phyloP scores from a whole-genome alignment of 345 rosid species.

The Sonneratia caseolaris region DNA sequence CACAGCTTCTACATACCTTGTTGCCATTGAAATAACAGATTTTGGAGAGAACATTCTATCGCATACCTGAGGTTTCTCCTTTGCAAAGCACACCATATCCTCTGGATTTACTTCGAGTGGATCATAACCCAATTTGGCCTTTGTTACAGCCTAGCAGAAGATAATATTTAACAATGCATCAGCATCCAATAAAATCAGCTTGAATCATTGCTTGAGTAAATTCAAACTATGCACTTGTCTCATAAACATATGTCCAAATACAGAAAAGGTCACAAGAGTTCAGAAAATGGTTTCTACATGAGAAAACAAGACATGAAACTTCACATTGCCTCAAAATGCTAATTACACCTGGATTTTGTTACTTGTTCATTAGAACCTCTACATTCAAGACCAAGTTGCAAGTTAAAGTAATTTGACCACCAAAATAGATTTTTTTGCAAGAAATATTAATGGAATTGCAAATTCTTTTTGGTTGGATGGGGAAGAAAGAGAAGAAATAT shows the following conservation, averaged over 20 bases:
- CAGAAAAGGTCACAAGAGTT: neutral
- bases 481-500: too few relatives aligned
- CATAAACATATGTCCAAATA: neutral
- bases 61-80: conserved; percentile 84
- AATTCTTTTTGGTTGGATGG: neutral
- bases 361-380: neutral
- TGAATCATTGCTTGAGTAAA: neutral
- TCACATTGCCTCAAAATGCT: neutral
- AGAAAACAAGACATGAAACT: neutral
- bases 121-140: conserved; percentile 94
- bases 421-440: neutral
- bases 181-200: neutral
- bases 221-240: neutral
- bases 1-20: conserved; percentile 5
- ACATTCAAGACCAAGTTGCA: neutral
- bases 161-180: conserved; percentile 11
- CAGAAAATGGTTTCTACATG: neutral
- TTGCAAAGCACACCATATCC: conserved; percentile 96
- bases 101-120: conserved; percentile 97
- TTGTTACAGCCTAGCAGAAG: conserved; percentile 72
- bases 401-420: neutral
- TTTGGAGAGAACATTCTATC: neutral
- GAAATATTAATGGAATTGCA: neutral
- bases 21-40: conserved; percentile 1
- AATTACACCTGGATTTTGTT: neutral